These are phyloP conservation scores for Keithomyces neogunnii DNA, from an alignment of 2,329 filamentous ascomycete genomes.

Conservation along the genomic window DNA sequence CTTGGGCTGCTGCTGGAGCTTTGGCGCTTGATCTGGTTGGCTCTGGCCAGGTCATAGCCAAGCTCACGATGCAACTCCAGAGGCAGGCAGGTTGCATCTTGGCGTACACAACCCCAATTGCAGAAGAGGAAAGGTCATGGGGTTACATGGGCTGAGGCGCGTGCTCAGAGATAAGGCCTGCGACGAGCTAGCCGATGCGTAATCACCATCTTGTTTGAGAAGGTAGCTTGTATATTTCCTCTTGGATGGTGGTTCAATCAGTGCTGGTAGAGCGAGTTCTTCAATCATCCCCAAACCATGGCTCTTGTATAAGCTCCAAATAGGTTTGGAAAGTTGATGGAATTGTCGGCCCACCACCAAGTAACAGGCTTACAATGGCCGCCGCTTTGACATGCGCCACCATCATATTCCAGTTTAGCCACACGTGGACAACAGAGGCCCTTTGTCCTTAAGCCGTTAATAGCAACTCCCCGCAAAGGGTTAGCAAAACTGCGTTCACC, in stretches of 20 bases:
- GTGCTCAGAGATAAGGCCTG: not conserved
- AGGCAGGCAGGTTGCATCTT: not conserved
- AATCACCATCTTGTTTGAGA: not conserved
- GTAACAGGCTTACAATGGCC: too few relatives aligned
- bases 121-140: not conserved
- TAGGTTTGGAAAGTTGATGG: too few relatives aligned
- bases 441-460: not conserved
- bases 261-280: not conserved
- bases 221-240: not conserved
- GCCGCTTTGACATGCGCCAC: too few relatives aligned
- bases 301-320: too few relatives aligned
- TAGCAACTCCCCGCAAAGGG: not conserved
- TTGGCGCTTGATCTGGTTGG: not conserved
- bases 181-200: not conserved
- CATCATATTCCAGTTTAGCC: too few relatives aligned
- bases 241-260: not conserved
- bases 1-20: too few relatives aligned
- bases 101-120: not conserved
- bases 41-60: not conserved
- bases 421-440: too few relatives aligned
- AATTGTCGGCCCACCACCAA: too few relatives aligned
- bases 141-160: not conserved
- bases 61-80: not conserved
- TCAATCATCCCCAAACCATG: not conserved
- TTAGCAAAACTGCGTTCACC: not conserved